Conservation (phyloP, 805 yeast genomes). For the Lachancea mirantina region DNA sequence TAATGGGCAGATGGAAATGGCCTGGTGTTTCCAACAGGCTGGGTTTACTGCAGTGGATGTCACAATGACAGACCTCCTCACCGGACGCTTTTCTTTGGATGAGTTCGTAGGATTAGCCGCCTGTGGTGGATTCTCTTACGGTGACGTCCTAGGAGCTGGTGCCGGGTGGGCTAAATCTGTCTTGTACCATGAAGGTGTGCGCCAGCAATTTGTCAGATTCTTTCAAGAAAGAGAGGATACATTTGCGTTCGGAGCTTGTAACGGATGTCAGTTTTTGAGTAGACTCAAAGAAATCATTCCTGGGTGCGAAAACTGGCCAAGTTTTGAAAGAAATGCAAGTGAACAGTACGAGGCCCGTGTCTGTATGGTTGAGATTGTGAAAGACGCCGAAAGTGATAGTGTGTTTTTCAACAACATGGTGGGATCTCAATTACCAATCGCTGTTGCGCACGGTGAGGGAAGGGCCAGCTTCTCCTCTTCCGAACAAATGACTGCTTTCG, state of each 20-base stretch:
- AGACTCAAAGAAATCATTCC: conserved; percentile 78
- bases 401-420: conserved; percentile 85
- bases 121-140: conserved; percentile 98
- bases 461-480: conserved; percentile 61
- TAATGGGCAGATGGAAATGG: conserved; percentile 97
- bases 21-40: conserved; percentile 90
- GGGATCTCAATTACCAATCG: conserved; percentile 92
- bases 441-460: conserved; percentile 99
- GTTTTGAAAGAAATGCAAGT: conserved; percentile 80
- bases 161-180: conserved; percentile 99
- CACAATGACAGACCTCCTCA: conserved; percentile 88
- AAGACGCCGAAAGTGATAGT: conserved; percentile 39
- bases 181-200: conserved; percentile 68
- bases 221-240: conserved; percentile 86
- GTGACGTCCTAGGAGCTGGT: conserved; percentile 98
- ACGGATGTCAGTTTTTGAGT: conserved; percentile 95
- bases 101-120: conserved; percentile 92
- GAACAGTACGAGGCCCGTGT: conserved; percentile 98
- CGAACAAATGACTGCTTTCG: conserved; percentile 42
- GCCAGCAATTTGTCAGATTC: conserved; percentile 68
- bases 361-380: conserved; percentile 73
- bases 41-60: conserved; percentile 94
- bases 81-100: conserved; percentile 63
- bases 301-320: conserved; percentile 88
- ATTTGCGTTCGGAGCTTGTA: conserved; percentile 96